Conservation (phyloP, 768 basidiomycete genomes). For the Lentinula detonsa region DNA sequence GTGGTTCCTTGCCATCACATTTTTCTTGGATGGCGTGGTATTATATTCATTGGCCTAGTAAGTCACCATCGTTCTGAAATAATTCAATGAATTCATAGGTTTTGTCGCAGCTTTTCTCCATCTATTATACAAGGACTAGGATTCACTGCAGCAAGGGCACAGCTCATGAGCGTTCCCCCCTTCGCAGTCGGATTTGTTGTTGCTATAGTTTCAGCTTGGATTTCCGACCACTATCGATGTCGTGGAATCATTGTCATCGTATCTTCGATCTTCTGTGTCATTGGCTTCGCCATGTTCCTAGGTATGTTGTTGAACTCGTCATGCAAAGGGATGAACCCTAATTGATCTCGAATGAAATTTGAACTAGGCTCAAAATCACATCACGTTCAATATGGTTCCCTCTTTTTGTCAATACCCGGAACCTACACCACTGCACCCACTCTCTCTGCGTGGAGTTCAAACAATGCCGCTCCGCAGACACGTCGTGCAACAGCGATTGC, state of each 20-base stretch:
- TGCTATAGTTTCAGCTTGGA: constrained; percentile 15
- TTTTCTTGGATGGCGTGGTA: constrained; percentile 50
- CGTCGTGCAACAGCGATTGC: constrained; percentile 56
- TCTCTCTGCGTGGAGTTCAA: constrained; percentile 53
- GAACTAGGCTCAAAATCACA: constrained; percentile 28
- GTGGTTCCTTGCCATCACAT: constrained; percentile 39
- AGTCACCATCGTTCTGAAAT: constrained; percentile 13
- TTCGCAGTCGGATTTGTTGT: constrained; percentile 43
- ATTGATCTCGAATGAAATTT: neutral
- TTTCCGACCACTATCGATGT: constrained; percentile 20
- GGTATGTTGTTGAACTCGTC: constrained; percentile 15
- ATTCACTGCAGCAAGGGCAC: constrained; percentile 45
- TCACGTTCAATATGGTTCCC: constrained; percentile 42
- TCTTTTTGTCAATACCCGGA: constrained; percentile 51
- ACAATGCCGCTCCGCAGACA: constrained; percentile 52
- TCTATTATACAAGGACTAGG: constrained; percentile 64
- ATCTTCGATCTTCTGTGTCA: constrained; percentile 24
- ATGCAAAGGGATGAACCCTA: neutral
- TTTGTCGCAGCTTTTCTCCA: constrained; percentile 51
- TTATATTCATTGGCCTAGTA: constrained; percentile 47
- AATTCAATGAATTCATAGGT: neutral
- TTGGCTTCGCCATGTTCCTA: constrained; percentile 33
- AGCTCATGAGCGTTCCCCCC: constrained; percentile 60
- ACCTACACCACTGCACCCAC: constrained; percentile 49
- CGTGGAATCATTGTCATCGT: constrained; percentile 23